Conservation (phyloP, 163 green algal species). For the Trebouxia gelatinosa region DNA sequence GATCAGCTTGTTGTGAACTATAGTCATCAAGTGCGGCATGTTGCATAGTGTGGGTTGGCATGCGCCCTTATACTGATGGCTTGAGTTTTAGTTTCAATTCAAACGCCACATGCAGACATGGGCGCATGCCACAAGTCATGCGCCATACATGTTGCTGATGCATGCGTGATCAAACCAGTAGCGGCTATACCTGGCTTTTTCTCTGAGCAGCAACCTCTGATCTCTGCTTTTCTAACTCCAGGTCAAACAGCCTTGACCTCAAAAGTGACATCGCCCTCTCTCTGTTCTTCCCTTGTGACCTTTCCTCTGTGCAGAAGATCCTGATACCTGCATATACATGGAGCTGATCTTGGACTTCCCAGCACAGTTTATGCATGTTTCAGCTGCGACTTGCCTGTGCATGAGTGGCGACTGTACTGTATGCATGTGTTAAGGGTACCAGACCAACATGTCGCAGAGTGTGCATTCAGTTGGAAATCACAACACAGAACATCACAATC, state of each 20-base stretch:
- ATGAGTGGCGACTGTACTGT: neutral
- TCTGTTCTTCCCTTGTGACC: constrained; percentile 95
- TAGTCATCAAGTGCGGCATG: too few species aligned
- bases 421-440: too few species aligned
- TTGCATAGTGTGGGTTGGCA: too few species aligned
- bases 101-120: neutral
- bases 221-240: constrained; percentile 90
- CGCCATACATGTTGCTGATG: neutral
- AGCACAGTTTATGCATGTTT: too few species aligned
- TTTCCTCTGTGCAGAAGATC: constrained; percentile 95
- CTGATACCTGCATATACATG: constrained; percentile 90
- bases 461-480: too few species aligned
- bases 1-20: too few species aligned
- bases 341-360: too few species aligned
- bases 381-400: neutral
- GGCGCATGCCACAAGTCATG: neutral
- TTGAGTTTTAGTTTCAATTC: too few species aligned
- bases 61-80: too few species aligned
- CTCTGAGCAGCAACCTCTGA: constrained; percentile 72
- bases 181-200: constrained; percentile 48
- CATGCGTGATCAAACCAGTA: neutral
- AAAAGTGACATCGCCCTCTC: constrained; percentile 91
- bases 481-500: too few species aligned
- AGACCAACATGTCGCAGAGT: too few species aligned
- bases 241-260: constrained; percentile 84